Percentiles rank a stretch among this genome's conserved stretches.
Conservation (phyloP, 768 basidiomycete species). For the Podaxis sp. region DNA sequence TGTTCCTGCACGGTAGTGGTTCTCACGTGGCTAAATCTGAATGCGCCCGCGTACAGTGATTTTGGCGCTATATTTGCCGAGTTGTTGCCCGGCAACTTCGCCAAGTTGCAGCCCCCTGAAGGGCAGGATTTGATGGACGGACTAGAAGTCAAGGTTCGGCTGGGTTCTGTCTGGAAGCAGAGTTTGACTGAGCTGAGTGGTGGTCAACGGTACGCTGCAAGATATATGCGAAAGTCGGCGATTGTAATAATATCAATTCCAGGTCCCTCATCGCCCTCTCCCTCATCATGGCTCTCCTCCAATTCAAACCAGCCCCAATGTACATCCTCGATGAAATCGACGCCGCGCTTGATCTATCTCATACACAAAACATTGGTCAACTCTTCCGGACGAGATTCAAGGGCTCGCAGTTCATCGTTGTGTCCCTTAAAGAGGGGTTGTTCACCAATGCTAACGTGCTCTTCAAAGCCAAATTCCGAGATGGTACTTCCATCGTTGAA, state of each 20-base stretch:
- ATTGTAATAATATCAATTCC: constrained; percentile 4
- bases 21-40: not conserved
- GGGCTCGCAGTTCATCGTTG: constrained; percentile 98
- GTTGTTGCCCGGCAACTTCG: constrained; percentile 93
- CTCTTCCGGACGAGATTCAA: constrained; percentile 98
- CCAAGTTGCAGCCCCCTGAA: constrained; percentile 92
- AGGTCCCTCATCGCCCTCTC: constrained; percentile 98
- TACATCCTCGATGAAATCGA: constrained; percentile 99
- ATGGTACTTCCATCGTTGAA: constrained; percentile 92
- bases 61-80: constrained; percentile 97
- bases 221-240: not conserved
- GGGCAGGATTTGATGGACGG: constrained; percentile 93
- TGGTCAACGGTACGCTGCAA: constrained; percentile 77
- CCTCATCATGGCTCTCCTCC: constrained; percentile 97
- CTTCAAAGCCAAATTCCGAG: constrained; percentile 89
- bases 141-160: constrained; percentile 93
- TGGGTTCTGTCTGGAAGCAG: constrained; percentile 97
- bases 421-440: constrained; percentile 93
- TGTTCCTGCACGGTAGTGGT: not conserved
- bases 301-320: constrained; percentile 99
- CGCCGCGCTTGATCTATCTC: constrained; percentile 93
- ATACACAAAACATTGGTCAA: constrained; percentile 96
- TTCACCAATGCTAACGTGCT: constrained; percentile 98
- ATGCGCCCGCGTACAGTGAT: constrained; percentile 53
- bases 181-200: constrained; percentile 96